phyloP scores from a whole-genome alignment of 768 basidiomycete genomes.

The Xerocomellus dryophilus region DNA sequence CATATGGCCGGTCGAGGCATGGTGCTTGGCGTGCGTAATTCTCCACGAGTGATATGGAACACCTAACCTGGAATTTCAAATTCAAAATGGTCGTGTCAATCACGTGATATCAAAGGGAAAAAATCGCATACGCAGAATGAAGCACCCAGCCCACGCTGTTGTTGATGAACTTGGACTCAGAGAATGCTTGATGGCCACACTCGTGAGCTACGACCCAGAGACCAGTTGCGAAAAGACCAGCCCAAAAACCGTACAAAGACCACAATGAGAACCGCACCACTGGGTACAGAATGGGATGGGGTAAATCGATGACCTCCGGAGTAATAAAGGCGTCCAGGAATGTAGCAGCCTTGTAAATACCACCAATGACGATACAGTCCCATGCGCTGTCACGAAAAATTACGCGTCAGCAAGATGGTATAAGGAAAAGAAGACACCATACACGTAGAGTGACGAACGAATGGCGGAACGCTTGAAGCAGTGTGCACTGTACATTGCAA shows the following conservation, averaged over 20 bases:
- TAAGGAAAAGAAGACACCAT: conserved; percentile 23
- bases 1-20: conserved; percentile 91
- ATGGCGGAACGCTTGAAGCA: conserved; percentile 90
- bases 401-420: conserved; percentile 11
- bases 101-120: conserved; percentile 21
- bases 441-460: conserved; percentile 78
- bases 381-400: conserved; percentile 48
- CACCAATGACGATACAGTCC: conserved; percentile 70
- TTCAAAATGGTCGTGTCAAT: conserved; percentile 3
- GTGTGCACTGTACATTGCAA: conserved; percentile 51
- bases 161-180: conserved; percentile 87
- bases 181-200: conserved; percentile 96
- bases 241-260: conserved; percentile 76
- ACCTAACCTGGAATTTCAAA: conserved; percentile 57
- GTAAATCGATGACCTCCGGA: conserved; percentile 51
- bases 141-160: conserved; percentile 90
- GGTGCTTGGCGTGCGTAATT: conserved; percentile 91
- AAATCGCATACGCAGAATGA: conserved; percentile 71
- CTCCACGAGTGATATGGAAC: conserved; percentile 98
- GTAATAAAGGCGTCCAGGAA: conserved; percentile 63
- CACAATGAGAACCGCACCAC: conserved; percentile 65
- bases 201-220: conserved; percentile 95
- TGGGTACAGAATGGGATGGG: conserved; percentile 59
- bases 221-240: conserved; percentile 87
- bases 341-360: conserved; percentile 63